phyloP scores from a whole-genome alignment of 2,329 filamentous ascomycete species.

The Botrytis byssoidea region DNA sequence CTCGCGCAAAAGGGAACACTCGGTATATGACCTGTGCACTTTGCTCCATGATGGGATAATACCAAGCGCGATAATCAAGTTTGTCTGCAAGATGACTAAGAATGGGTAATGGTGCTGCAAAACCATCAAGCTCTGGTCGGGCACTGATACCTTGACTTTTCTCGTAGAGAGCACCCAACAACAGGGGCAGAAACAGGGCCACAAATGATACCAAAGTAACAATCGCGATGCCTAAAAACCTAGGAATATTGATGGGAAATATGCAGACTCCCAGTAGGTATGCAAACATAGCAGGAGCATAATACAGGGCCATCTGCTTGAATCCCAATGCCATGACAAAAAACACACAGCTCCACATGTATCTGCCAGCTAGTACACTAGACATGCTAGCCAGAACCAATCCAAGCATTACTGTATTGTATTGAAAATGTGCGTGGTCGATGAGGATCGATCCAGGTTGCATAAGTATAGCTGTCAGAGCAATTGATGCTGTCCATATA shows the following conservation, averaged over 20 bases:
- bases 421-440: conserved; percentile 96
- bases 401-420: conserved; percentile 98
- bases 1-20: conserved; percentile 94
- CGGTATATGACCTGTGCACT: conserved; percentile 81
- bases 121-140: conserved; percentile 55
- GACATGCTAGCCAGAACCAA: conserved; percentile 84
- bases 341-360: conserved; percentile 87
- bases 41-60: conserved; percentile 76
- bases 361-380: conserved; percentile 79
- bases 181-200: conserved; percentile 71
- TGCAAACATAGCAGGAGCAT: conserved; percentile 87
- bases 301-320: conserved; percentile 99
- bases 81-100: conserved; percentile 57
- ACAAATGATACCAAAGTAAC: conserved; percentile 72
- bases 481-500: conserved; percentile 78
- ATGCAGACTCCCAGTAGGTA: conserved; percentile 85
- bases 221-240: conserved; percentile 72
- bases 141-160: conserved; percentile 61
- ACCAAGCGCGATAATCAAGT: conserved; percentile 62
- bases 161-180: conserved; percentile 70
- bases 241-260: conserved; percentile 67
- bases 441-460: conserved; percentile 88
- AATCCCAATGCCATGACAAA: conserved; percentile 94
- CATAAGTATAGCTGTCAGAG: conserved; percentile 85
- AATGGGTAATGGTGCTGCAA: conserved; percentile 61